Evolutionary conservation across 2,329 filamentous ascomycete genomes (phyloP).

Genomic region (Pseudogymnoascus sp.): DNA sequence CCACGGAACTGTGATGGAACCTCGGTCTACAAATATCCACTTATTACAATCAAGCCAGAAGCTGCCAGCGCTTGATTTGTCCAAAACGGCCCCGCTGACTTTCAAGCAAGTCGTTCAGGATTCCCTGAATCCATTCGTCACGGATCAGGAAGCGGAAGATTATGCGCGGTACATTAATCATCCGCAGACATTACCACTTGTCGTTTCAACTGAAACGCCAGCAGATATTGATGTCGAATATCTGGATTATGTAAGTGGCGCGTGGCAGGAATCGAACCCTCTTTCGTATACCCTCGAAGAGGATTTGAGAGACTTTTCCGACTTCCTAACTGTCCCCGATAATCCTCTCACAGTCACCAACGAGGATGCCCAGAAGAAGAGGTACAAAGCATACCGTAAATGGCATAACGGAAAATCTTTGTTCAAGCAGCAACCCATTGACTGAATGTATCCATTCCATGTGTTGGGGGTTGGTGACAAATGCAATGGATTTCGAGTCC

Average conservation of each 20-base stretch:
- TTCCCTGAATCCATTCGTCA: slow-evolving; percentile 78
- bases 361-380: slow-evolving; percentile 82
- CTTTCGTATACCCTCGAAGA: slow-evolving; percentile 42
- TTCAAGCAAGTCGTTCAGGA: slow-evolving; percentile 78
- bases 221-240: slow-evolving; percentile 60
- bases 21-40: slow-evolving; percentile 17
- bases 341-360: slow-evolving; percentile 82
- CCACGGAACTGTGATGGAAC: slow-evolving; percentile 52
- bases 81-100: slow-evolving; percentile 78
- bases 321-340: slow-evolving; percentile 68
- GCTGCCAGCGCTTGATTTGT: slow-evolving; percentile 61
- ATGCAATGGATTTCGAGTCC: background rate
- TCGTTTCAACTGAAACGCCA: slow-evolving; percentile 60
- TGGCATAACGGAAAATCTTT: slow-evolving; percentile 93
- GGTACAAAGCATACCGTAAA: slow-evolving; percentile 93
- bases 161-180: slow-evolving; percentile 86
- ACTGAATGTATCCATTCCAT: slow-evolving; percentile 21
- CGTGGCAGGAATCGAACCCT: slow-evolving; percentile 45
- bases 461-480: background rate
- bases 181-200: slow-evolving; percentile 79
- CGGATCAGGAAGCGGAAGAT: slow-evolving; percentile 67
- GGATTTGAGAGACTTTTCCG: slow-evolving; percentile 64
- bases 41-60: slow-evolving; percentile 38
- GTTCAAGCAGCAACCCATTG: slow-evolving; percentile 77
- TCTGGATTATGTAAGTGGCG: slow-evolving; percentile 67